phyloP scores from a whole-genome alignment of 768 basidiomycete genomes.

The Kwoniella sp. region DNA sequence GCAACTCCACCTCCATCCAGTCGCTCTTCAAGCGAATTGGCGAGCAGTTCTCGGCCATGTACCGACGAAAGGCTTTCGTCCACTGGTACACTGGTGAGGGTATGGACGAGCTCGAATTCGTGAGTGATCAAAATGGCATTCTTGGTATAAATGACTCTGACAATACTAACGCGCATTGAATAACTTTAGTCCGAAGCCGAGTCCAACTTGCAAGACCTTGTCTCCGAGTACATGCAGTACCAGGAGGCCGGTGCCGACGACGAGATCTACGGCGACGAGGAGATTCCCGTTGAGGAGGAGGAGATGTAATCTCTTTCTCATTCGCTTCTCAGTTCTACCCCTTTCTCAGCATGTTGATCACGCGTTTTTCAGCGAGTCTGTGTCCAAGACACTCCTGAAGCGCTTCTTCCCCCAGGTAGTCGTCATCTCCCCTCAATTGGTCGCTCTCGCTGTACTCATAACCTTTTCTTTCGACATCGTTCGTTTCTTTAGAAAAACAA shows the following conservation, averaged over 20 bases:
- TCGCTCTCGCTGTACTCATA: not conserved
- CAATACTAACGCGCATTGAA: not conserved
- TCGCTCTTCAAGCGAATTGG: slow-evolving; percentile 98
- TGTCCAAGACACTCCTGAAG: not conserved
- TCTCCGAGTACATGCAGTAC: slow-evolving; percentile 84
- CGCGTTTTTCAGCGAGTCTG: slow-evolving; percentile 6
- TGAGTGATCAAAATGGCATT: too few relatives aligned
- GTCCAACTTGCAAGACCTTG: slow-evolving; percentile 98
- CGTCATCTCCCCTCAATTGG: not conserved
- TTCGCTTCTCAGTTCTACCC: not conserved
- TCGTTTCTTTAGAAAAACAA: slow-evolving; percentile 8
- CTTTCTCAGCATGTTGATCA: slow-evolving; percentile 13
- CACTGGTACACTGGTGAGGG: slow-evolving; percentile 99
- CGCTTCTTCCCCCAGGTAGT: not conserved
- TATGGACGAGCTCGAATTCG: slow-evolving; percentile 69
- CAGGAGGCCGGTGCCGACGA: slow-evolving; percentile 53
- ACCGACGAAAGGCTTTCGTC: slow-evolving; percentile 74
- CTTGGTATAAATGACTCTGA: too few relatives aligned
- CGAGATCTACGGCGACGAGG: slow-evolving; percentile 53
- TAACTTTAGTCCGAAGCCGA: slow-evolving; percentile 90
- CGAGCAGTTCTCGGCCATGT: slow-evolving; percentile 99
- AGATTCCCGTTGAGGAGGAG: slow-evolving; percentile 44
- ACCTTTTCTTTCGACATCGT: slow-evolving; percentile 5
- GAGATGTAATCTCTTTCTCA: slow-evolving; percentile 14
- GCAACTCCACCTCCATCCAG: slow-evolving; percentile 96